Conservation (phyloP, 2,329 filamentous ascomycete genomes). For the Colletotrichum australisinense region DNA sequence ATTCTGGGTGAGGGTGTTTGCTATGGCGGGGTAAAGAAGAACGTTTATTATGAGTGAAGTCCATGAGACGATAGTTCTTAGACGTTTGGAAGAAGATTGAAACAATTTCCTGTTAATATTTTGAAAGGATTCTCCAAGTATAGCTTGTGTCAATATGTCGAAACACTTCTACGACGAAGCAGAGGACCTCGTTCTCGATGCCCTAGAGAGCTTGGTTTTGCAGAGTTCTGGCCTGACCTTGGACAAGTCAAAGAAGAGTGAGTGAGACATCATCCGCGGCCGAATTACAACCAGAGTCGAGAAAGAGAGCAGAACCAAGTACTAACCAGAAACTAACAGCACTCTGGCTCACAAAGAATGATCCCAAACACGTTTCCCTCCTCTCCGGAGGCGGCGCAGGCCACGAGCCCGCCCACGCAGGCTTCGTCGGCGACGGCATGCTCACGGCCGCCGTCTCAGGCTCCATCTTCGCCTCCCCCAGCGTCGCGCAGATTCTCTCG, state of each 20-base stretch:
- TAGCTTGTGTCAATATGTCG: constrained; percentile 3
- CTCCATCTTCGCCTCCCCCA: constrained; percentile 74
- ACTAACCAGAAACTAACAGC: too few relatives aligned
- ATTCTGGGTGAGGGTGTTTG: not conserved
- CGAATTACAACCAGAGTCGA: too few relatives aligned
- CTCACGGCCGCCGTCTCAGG: constrained; percentile 73
- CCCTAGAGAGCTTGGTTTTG: constrained; percentile 23
- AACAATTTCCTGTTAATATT: not conserved
- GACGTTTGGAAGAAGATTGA: not conserved
- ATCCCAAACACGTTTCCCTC: constrained; percentile 54
- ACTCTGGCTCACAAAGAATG: constrained; percentile 29
- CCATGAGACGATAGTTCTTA: not conserved
- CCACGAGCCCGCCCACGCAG: constrained; percentile 73
- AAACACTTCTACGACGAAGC: constrained; percentile 33
- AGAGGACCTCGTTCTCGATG: constrained; percentile 30
- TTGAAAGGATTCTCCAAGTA: not conserved
- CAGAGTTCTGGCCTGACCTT: constrained; percentile 67
- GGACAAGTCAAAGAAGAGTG: constrained; percentile 51
- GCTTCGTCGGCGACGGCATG: constrained; percentile 72
- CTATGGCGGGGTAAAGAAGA: not conserved
- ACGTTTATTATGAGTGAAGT: constrained; percentile 13
- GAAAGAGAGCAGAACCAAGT: too few relatives aligned
- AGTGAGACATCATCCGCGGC: not conserved
- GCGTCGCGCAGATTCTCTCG: constrained; percentile 70
- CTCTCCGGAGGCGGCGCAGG: constrained; percentile 67